Evolutionary conservation across 495 filamentous ascomycete genomes (phyloP).

Genomic region (Extremus antarcticus): DNA sequence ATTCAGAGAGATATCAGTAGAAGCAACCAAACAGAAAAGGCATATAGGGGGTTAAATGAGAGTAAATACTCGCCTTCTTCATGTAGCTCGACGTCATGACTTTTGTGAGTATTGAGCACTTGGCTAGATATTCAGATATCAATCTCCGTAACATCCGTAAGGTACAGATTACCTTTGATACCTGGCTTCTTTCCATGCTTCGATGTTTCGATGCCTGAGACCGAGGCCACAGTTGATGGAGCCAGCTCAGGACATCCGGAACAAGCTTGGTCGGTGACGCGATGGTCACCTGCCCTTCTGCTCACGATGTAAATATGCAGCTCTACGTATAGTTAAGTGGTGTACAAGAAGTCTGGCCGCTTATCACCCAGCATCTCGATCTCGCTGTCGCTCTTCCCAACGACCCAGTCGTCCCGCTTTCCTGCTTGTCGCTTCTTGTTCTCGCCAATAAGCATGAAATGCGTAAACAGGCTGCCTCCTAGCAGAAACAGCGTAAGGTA

Average conservation of each 20-base stretch:
- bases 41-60: not conserved
- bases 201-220: too few relatives aligned
- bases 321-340: too few relatives aligned
- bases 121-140: not conserved
- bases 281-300: too few relatives aligned
- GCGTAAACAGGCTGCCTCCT: conserved; percentile 53
- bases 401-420: conserved; percentile 56
- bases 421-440: conserved; percentile 52
- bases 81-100: not conserved
- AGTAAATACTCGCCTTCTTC: not conserved
- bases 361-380: conserved; percentile 56
- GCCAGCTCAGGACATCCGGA: too few relatives aligned
- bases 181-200: too few relatives aligned
- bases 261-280: too few relatives aligned
- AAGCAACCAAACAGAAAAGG: not conserved
- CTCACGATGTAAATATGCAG: too few relatives aligned
- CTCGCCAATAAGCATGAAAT: conserved; percentile 51
- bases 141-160: not conserved
- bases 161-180: too few relatives aligned
- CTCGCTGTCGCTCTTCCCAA: conserved; percentile 48
- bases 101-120: not conserved
- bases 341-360: conserved; percentile 20
- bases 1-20: not conserved
- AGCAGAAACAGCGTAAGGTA: conserved; percentile 52
- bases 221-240: too few relatives aligned